Evolutionary conservation across 2,329 filamentous ascomycete genomes (phyloP), one percentile per base, ranked within the genome.

Genomic region (Penicillium janthinellum): DNA sequence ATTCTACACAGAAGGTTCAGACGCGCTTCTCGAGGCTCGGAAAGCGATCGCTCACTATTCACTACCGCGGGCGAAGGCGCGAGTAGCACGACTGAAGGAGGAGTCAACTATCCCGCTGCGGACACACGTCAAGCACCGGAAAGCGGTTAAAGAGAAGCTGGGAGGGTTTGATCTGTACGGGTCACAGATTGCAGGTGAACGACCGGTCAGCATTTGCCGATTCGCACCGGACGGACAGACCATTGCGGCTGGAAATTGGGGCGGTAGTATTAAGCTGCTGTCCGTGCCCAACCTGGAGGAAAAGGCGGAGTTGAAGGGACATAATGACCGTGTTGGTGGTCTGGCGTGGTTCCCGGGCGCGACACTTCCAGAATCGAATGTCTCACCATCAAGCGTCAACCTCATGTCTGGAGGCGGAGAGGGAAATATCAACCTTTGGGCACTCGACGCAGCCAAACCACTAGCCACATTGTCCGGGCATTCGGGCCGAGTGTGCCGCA

Each of bases 221-320:
- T 93, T 99, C 78, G 88, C 94, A 7, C 95, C 95, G 0, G 90
- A 90, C 69, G 91, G 92, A 15, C 83, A 94, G 73, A 83, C 90
- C 10, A 84, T 98, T 38, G 95, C 94, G 3, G 91, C 92, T 2
- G 95, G 95, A 41, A 96, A 96, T 71, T 98, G 93, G 92, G 90
- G 88, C 54, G 95, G 95, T 54, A 89, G 91, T 53, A 88, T 99
- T 64, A 94, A 92, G 70, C 79, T 99, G 59, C 84, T 98, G 60
- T 87, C 90, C 58, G 88, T 97, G 20, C 94, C 93, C 2, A 90
- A 88, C 67, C 80, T 99, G 63, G 87, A 92, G 50, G 88, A 90
- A 67, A 92, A 88, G 72, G 85, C 83, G 69, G 88, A 86, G 4
- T 81, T 96, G 62, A 86, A 93, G 48, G 95, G 91, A 1, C 95